Evolutionary conservation across 768 basidiomycete species (phyloP), one percentile per base, ranked within the genome.

Genomic region (Tylopilus subfusipes): DNA sequence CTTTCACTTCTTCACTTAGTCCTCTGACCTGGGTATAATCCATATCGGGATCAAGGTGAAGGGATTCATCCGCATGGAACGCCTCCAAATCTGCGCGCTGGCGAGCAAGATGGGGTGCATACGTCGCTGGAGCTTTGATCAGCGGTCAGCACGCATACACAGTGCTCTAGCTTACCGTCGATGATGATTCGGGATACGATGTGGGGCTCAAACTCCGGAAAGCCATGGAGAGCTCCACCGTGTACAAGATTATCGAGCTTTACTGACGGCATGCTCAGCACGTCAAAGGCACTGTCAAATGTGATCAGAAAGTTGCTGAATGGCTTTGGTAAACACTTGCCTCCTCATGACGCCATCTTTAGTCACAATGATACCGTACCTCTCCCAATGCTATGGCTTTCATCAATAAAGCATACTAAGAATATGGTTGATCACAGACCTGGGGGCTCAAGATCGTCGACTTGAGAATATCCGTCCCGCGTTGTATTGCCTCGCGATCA

Each of bases 31-130:
- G 49, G 2, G 71, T 63, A 62, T 93, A 96, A 65, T 94, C 85
- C 71, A 93, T 78, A 30, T 78, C 62, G 0, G 85, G 79, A 61
- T 90, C 84, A 22, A 95, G 79, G 24, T 76, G 42, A 21, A 94
- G 76, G 14, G 79, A 76, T 65, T 94, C 92, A 54, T 95, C 91
- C 50, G 84, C 79, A 61, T 83, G 74, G 72, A 94, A 95, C 13
- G 79, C 75, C 1, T 78, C 78, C 5, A 95, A 68, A 63, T 95
- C 91, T 2, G 86, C 86, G 46, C 78, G 76, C 74, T 95, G 93
- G 6, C 93, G 82, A 16, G 68, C 62, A 5, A 92, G 74, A 61
- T 88, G 84, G 0, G 79, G 76, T 31, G 75, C 73, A 59, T 91
- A 91, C 39, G 73, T 76, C 1, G 82, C 87, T 89, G 50, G 25